Base-by-base conservation (phyloP, 495 filamentous ascomycete genomes). In the Parachaetomium inaequale region DNA sequence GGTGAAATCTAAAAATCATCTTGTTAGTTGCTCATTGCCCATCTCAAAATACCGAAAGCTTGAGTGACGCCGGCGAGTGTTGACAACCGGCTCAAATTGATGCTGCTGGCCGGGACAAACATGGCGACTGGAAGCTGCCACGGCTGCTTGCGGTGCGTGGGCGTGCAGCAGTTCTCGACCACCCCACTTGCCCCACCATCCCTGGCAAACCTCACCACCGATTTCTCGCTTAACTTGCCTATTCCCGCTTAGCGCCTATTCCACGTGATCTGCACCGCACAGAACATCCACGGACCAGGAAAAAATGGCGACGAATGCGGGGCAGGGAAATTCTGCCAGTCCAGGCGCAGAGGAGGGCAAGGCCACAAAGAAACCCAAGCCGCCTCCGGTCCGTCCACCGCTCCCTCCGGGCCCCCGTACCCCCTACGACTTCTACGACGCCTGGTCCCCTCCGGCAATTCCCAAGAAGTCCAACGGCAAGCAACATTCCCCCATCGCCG, bases 281-380 rank as follows among this genome's bases (percentile, higher is more conserved):
- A 68, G 57, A 70, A 70, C 62, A 38, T 36, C 36, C 53, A 43
- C 49, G 29, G 28, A 50, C 58, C 54, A 36, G 29, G 53, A 64
- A 71, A 70, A 71, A 69, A 69, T 71, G 69, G 69, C 66, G 53
- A 65, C 60, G 50, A 60, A 64, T 71, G 69, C 66, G 69, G 66
- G 66, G 69, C 69, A 65, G 28, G 62, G 64, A 66, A 64, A 66
- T 70, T 68, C 66, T 65, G 63, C 36, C 17, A 56, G 50, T 56
- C 43, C 31, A 56, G 59, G 32, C 26, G 55, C 54, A 51, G 61
- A 42, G 6, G 19, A 66, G 62, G 65, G 49, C 65, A 50, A 63
- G 45, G 56, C 31, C 45, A 58, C 60, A 66, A 68, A 64, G 61
- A 68, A 65, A 66, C 60, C 57, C 25, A 50, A 62, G 42, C n/a